Evolutionary conservation across 176 grass and related monocot species (phyloP).

Genomic region (Zoysia japonica): DNA sequence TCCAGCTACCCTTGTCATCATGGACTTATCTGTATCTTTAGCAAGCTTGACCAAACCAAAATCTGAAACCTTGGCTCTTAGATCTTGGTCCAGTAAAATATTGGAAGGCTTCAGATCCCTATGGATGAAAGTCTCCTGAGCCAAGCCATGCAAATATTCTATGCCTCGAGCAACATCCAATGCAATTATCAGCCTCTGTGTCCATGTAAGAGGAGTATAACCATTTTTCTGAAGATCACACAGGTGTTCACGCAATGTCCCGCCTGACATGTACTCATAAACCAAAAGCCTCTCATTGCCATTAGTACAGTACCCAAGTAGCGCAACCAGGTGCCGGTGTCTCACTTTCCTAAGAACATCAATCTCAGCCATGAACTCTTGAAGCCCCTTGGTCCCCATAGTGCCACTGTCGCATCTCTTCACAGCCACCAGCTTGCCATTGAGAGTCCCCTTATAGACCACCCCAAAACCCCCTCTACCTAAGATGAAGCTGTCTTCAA

Average conservation of each 20-base stretch:
- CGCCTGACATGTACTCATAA: slow-evolving; percentile 87
- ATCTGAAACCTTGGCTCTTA: slow-evolving; percentile 97
- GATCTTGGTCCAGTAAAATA: slow-evolving; percentile 89
- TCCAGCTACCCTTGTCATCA: slow-evolving; percentile 91
- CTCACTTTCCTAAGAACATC: slow-evolving; percentile 92
- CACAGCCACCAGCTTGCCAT: slow-evolving; percentile 77
- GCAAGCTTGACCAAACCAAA: slow-evolving; percentile 97
- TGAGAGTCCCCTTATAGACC: slow-evolving; percentile 78
- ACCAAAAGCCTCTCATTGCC: slow-evolving; percentile 85
- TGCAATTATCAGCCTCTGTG: slow-evolving; percentile 81
- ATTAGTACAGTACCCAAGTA: slow-evolving; percentile 87
- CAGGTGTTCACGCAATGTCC: slow-evolving; percentile 77
- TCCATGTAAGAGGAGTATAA: slow-evolving; percentile 79
- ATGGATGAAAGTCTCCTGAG: slow-evolving; percentile 97
- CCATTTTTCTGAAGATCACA: slow-evolving; percentile 66
- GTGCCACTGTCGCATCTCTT: slow-evolving; percentile 67
- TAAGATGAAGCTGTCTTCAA: slow-evolving; percentile 67
- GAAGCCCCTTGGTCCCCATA: slow-evolving; percentile 80
- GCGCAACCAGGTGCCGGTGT: slow-evolving; percentile 84
- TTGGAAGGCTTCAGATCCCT: slow-evolving; percentile 97
- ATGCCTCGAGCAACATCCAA: slow-evolving; percentile 95
- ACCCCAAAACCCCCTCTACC: slow-evolving; percentile 92
- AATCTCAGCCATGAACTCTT: slow-evolving; percentile 95
- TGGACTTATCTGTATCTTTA: slow-evolving; percentile 76
- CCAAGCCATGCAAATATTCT: slow-evolving; percentile 94